Percentiles rank a stretch among this genome's conserved stretches.
These are phyloP conservation scores for Rhodocollybia butyracea DNA, from an alignment of 768 basidiomycete genomes.

Conservation along the genomic window DNA sequence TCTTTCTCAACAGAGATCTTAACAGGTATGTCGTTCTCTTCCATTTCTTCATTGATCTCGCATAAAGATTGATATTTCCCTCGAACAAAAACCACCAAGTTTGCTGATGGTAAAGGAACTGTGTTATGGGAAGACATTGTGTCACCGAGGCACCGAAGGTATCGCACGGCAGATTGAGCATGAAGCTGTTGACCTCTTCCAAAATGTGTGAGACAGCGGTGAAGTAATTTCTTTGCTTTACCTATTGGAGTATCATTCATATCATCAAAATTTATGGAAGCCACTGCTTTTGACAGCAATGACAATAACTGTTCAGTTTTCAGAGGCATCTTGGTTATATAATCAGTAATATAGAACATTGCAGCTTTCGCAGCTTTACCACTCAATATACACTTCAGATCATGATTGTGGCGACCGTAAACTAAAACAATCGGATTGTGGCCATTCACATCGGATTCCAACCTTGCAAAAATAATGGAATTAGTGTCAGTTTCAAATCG, in stretches of 20 bases:
- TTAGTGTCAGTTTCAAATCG: constrained; percentile 27
- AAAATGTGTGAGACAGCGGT: constrained; percentile 28
- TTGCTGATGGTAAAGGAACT: constrained; percentile 20
- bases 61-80: background rate
- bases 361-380: constrained; percentile 30
- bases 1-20: constrained; percentile 6
- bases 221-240: constrained; percentile 20
- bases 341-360: constrained; percentile 33
- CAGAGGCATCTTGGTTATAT: constrained; percentile 31
- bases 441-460: constrained; percentile 26
- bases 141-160: constrained; percentile 24
- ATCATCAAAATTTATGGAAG: background rate
- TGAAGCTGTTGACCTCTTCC: constrained; percentile 28
- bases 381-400: constrained; percentile 30
- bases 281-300: constrained; percentile 22
- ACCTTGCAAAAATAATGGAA: constrained; percentile 24
- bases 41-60: background rate
- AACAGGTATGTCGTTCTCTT: background rate
- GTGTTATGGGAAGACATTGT: constrained; percentile 23
- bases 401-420: constrained; percentile 30
- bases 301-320: constrained; percentile 18
- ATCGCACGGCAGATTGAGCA: constrained; percentile 29
- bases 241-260: background rate
- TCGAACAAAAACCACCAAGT: constrained; percentile 9
- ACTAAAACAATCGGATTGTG: constrained; percentile 30